phyloP scores from a whole-genome alignment of 257 asterid species.

The Vinca minor region DNA sequence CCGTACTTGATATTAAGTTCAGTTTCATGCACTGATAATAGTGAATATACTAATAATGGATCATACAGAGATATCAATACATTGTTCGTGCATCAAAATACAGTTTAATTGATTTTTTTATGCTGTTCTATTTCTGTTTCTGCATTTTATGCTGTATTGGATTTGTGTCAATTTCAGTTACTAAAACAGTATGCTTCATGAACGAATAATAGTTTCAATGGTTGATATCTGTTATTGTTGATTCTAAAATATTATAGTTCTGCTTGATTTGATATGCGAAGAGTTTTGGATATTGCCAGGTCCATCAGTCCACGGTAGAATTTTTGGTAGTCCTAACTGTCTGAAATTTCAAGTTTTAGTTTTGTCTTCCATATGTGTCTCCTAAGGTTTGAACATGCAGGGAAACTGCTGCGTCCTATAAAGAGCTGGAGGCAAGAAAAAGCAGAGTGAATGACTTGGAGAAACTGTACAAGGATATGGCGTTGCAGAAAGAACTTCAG shows the following conservation, averaged over 20 bases:
- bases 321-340: neutral
- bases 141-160: neutral
- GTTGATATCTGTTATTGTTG: neutral
- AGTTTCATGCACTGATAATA: neutral
- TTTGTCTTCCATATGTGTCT: neutral
- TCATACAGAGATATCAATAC: no score
- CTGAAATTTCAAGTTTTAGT: neutral
- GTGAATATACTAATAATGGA: neutral
- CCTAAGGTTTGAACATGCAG: constrained; percentile 27
- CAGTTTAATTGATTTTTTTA: no score
- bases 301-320: neutral
- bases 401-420: constrained; percentile 51
- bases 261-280: neutral
- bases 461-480: constrained; percentile 65
- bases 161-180: neutral
- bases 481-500: constrained; percentile 85
- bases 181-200: neutral
- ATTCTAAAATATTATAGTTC: neutral
- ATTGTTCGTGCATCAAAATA: no score
- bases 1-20: no score
- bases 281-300: neutral
- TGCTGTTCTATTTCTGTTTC: neutral
- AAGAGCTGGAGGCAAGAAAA: constrained; percentile 69
- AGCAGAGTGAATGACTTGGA: constrained; percentile 58
- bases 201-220: neutral